phyloP scores from a whole-genome alignment of 768 basidiomycete genomes.

The Hemileccinum impolitum region DNA sequence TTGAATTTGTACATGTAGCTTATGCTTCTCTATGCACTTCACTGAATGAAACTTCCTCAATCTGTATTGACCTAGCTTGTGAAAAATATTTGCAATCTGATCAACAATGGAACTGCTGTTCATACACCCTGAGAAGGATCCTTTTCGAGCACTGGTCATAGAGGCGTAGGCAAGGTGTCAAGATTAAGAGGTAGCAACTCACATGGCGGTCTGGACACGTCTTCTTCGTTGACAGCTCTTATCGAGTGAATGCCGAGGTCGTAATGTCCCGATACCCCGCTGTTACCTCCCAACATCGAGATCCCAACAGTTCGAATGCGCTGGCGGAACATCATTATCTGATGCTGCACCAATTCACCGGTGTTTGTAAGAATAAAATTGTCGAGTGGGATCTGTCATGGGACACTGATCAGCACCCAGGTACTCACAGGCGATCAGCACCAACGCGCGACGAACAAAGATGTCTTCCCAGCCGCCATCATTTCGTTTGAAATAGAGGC shows the following conservation, averaged over 20 bases:
- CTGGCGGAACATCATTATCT: conserved; percentile 74
- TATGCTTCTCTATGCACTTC: conserved; percentile 11
- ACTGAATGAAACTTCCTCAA: background rate
- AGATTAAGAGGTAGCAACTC: conserved; percentile 8
- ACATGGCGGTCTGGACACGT: conserved; percentile 38
- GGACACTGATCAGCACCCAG: conserved; percentile 7
- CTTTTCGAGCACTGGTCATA: conserved; percentile 21
- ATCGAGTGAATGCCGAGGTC: conserved; percentile 84
- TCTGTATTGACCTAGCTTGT: conserved; percentile 1
- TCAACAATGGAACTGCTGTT: conserved; percentile 1
- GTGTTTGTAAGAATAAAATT: conserved; percentile 73
- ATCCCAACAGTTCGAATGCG: conserved; percentile 81
- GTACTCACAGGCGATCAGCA: conserved; percentile 3
- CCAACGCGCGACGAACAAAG: conserved; percentile 48
- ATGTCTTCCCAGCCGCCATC: conserved; percentile 79
- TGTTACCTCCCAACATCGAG: conserved; percentile 82
- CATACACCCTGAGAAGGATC: conserved; percentile 24
- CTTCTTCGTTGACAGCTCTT: conserved; percentile 75
- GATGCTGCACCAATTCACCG: conserved; percentile 64
- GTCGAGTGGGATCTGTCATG: conserved; percentile 70
- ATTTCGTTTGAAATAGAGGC: conserved; percentile 70
- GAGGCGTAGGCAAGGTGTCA: background rate
- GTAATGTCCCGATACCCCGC: conserved; percentile 67
- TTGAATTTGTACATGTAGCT: conserved; percentile 27
- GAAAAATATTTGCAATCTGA: background rate